Conservation (phyloP, 2,329 filamentous ascomycete species). For the Fusarium graminum region DNA sequence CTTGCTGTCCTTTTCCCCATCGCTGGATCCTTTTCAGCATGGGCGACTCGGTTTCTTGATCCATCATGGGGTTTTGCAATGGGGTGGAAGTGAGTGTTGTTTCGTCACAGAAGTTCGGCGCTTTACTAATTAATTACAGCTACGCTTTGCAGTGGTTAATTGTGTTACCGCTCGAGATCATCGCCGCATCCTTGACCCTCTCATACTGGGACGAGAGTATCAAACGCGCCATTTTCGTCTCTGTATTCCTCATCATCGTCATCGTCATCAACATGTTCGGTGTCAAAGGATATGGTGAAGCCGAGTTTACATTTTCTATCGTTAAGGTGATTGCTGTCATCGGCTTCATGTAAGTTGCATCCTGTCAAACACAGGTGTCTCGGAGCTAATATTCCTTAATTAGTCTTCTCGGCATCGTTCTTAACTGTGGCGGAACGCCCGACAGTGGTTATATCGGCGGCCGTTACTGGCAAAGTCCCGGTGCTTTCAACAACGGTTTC, state of each 20-base stretch:
- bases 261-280: slow-evolving; percentile 88
- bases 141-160: slow-evolving; percentile 92
- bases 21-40: slow-evolving; percentile 91
- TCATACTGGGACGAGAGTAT: slow-evolving; percentile 79
- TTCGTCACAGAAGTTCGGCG: not conserved
- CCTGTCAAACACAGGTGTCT: slow-evolving; percentile 50
- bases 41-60: slow-evolving; percentile 91
- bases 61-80: slow-evolving; percentile 96
- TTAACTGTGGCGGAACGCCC: slow-evolving; percentile 85
- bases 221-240: slow-evolving; percentile 81
- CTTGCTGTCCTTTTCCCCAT: slow-evolving; percentile 92
- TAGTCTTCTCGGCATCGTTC: slow-evolving; percentile 85
- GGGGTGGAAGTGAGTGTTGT: slow-evolving; percentile 82
- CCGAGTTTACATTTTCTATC: slow-evolving; percentile 87
- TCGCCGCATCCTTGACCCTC: slow-evolving; percentile 87
- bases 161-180: slow-evolving; percentile 85
- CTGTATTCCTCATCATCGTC: slow-evolving; percentile 82
- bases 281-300: slow-evolving; percentile 89
- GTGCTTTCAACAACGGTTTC: slow-evolving; percentile 87
- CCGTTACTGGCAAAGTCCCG: slow-evolving; percentile 80
- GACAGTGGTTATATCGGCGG: slow-evolving; percentile 83
- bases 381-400: slow-evolving; percentile 28
- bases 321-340: slow-evolving; percentile 89
- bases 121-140: slow-evolving; percentile 56
- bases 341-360: slow-evolving; percentile 79